Base-by-base conservation (phyloP, 2,329 filamentous ascomycete genomes). In the Dactylellina sp. region DNA sequence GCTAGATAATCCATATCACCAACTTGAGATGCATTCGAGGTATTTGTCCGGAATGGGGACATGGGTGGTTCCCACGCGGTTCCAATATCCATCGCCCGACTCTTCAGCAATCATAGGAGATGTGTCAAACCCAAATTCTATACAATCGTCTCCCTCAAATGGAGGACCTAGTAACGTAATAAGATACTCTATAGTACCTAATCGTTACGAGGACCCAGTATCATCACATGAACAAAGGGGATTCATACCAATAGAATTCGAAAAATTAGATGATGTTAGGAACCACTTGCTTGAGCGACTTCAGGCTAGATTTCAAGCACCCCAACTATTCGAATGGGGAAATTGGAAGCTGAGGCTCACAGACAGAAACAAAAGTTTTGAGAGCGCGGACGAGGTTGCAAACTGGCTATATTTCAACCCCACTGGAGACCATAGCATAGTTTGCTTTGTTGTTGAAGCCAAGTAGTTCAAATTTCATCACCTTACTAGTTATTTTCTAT, bases 251-350 rank as follows among this genome's bases (percentile, higher is more conserved):
- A n/a, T 57, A n/a, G 39, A 44, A 5, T 57, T 57, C 24, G 37
- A 16, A 11, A 44, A 37, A 14, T 1, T 42, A 2, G 53, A 57
- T n/a, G 53, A 57, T 18, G 14, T 57, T 20, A 42, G 39, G 35
- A 12, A 22, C 12, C 44, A 57, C 22, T 20, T 57, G 37, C 53
- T 57, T 3, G 11, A 6, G 14, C 37, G 53, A 0, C 53, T 57
- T 7, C 53, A 57, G 20, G 7, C 1, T 5, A 35, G 39, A 14
- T 57, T 57, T 20, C 24, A 11, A 12, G n/a, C 9, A 2, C 53
- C 53, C 7, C 16, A n/a, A n/a, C n/a, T 44, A 35, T 57, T 57
- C 37, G 16, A 11, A 5, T 57, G 53, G 53, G 22, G 44, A 16
- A 3, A 6, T 12, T 57, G 18, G 7, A 57, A 44, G 12, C 22